phyloP scores from a whole-genome alignment of 2,329 filamentous ascomycete genomes.

The Balansia obtecta region DNA sequence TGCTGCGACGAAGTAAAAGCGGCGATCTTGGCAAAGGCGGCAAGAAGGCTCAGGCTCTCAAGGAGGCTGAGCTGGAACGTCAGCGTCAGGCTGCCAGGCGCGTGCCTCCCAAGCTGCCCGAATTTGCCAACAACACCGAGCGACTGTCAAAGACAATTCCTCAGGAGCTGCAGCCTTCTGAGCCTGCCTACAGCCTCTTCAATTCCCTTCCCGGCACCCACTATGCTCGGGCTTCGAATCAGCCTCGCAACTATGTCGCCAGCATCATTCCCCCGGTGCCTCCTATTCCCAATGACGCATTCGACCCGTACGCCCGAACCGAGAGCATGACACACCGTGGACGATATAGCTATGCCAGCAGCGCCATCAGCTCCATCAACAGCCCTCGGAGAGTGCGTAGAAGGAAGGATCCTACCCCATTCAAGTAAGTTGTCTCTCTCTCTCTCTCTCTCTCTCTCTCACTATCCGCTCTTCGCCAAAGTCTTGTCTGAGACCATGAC shows the following conservation, averaged over 20 bases:
- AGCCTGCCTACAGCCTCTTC: slow-evolving; percentile 48
- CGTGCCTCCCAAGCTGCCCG: slow-evolving; percentile 37
- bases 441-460: no score
- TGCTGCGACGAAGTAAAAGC: slow-evolving; percentile 57
- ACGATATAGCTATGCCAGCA: slow-evolving; percentile 92
- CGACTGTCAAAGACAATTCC: slow-evolving; percentile 32
- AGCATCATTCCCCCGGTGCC: slow-evolving; percentile 36
- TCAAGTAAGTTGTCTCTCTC: slow-evolving; percentile 67
- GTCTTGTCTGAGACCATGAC: not conserved
- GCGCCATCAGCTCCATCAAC: slow-evolving; percentile 81
- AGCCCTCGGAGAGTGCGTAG: slow-evolving; percentile 83
- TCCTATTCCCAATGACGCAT: slow-evolving; percentile 47
- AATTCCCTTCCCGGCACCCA: slow-evolving; percentile 20
- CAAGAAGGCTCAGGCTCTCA: slow-evolving; percentile 45
- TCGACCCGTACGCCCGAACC: slow-evolving; percentile 69
- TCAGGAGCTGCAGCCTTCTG: slow-evolving; percentile 44
- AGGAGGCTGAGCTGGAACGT: slow-evolving; percentile 38
- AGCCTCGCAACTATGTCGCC: slow-evolving; percentile 30
- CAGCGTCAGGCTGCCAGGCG: slow-evolving; percentile 36
- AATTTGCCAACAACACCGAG: slow-evolving; percentile 36
- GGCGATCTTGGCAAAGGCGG: slow-evolving; percentile 48
- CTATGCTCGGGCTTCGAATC: slow-evolving; percentile 19
- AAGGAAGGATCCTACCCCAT: slow-evolving; percentile 93
- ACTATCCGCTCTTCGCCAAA: not conserved
- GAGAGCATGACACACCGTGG: slow-evolving; percentile 97